Conservation (phyloP, 768 basidiomycete genomes). For the Tylopilus rubrobrunneus region DNA sequence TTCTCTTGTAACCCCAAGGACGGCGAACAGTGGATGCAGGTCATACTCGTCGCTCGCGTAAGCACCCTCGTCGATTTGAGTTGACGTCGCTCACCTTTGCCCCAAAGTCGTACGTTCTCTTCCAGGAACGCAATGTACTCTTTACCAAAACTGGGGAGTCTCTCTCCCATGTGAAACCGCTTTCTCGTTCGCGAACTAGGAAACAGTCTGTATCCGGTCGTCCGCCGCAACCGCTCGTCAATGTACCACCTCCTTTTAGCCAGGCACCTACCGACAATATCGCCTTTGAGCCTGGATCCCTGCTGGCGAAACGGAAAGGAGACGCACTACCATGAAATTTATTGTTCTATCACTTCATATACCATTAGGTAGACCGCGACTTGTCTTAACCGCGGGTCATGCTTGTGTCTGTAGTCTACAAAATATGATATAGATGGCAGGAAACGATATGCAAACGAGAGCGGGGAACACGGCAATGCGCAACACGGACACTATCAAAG, state of each 20-base stretch:
- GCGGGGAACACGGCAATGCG: background rate
- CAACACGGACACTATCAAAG: constrained; percentile 20
- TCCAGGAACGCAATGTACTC: constrained; percentile 69
- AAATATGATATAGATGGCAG: constrained; percentile 11
- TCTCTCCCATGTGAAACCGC: constrained; percentile 28
- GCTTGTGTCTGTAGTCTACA: constrained; percentile 21
- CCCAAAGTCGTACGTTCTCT: constrained; percentile 72
- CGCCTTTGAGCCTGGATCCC: constrained; percentile 73
- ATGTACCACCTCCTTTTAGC: constrained; percentile 40
- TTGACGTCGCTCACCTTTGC: constrained; percentile 6
- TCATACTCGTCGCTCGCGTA: constrained; percentile 78
- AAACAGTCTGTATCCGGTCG: constrained; percentile 33
- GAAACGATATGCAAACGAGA: constrained; percentile 1
- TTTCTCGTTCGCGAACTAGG: constrained; percentile 37
- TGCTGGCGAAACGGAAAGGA: constrained; percentile 55
- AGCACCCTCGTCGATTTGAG: constrained; percentile 23
- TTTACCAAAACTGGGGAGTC: constrained; percentile 33
- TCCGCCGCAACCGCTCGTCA: constrained; percentile 47
- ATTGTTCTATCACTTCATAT: background rate
- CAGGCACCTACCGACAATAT: constrained; percentile 32
- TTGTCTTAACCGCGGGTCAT: constrained; percentile 6
- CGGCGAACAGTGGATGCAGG: constrained; percentile 75
- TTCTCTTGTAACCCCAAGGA: constrained; percentile 77
- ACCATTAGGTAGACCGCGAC: constrained; percentile 1
- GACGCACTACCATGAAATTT: constrained; percentile 7